phyloP scores from a whole-genome alignment of 2,329 filamentous ascomycete genomes.

The Beauveria australis region DNA sequence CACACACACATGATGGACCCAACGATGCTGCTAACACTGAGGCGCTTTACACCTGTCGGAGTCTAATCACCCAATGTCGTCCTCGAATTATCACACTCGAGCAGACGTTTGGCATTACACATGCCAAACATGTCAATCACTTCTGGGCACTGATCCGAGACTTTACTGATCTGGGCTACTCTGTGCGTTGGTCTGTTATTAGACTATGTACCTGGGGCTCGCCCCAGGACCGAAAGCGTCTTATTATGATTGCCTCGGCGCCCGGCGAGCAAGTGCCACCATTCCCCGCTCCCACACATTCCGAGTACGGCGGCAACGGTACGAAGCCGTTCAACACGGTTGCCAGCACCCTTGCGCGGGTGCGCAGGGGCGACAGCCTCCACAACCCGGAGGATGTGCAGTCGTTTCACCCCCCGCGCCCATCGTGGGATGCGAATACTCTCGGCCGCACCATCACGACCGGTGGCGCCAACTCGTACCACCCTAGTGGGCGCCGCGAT shows the following conservation, averaged over 20 bases:
- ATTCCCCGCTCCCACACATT: constrained; percentile 57
- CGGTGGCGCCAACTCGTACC: constrained; percentile 52
- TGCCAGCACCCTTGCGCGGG: constrained; percentile 34
- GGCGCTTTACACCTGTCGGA: constrained; percentile 42
- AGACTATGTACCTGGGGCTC: constrained; percentile 42
- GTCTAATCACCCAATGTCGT: constrained; percentile 47
- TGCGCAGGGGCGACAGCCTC: constrained; percentile 27
- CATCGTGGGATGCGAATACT: constrained; percentile 36
- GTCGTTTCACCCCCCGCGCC: constrained; percentile 21
- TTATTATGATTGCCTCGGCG: constrained; percentile 51
- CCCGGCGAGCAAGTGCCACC: constrained; percentile 63
- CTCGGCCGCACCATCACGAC: constrained; percentile 57
- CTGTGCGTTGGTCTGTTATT: constrained; percentile 59
- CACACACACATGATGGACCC: constrained; percentile 59
- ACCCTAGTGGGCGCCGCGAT: constrained; percentile 54
- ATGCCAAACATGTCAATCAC: constrained; percentile 41
- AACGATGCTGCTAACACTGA: constrained; percentile 65
- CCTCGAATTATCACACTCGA: constrained; percentile 71
- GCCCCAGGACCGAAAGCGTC: constrained; percentile 39
- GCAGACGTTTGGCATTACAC: constrained; percentile 63
- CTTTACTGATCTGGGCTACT: constrained; percentile 59
- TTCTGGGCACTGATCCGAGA: constrained; percentile 54
- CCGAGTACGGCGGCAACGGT: constrained; percentile 25
- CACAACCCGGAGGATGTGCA: constrained; percentile 29
- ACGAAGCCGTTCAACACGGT: constrained; percentile 31